Percentiles rank a stretch among this genome's conserved stretches.
Evolutionary conservation across 2,329 filamentous ascomycete species (phyloP).

Genomic region (Falciphora oryzae): DNA sequence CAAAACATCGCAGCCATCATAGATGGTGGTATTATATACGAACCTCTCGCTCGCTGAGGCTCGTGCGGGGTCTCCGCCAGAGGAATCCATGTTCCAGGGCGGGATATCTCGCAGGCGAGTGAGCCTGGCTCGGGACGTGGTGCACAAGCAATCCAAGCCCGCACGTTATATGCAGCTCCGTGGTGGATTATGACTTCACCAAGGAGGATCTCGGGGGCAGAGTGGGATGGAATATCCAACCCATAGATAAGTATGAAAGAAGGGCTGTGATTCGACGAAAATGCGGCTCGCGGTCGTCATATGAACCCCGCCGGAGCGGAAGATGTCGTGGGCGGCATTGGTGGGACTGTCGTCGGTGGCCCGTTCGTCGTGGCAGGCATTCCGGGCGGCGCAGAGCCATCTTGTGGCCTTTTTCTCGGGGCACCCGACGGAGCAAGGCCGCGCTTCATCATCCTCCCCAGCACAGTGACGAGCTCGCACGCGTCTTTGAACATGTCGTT

Average conservation of each 20-base stretch:
- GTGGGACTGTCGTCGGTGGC: too few relatives aligned
- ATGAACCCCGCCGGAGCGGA: slow-evolving; percentile 1
- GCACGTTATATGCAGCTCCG: background rate
- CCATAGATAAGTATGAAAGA: background rate
- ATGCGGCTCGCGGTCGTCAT: background rate
- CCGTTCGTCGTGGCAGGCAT: background rate
- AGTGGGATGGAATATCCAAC: background rate
- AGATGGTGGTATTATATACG: background rate
- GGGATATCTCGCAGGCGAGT: background rate
- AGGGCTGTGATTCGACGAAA: background rate
- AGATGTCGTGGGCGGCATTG: background rate
- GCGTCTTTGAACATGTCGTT: slow-evolving; percentile 94
- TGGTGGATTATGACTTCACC: background rate
- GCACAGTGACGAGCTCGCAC: slow-evolving; percentile 75
- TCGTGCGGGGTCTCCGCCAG: too few relatives aligned
- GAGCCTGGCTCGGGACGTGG: background rate
- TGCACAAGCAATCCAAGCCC: background rate
- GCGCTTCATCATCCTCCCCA: slow-evolving; percentile 85
- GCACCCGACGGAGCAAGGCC: slow-evolving; percentile 39
- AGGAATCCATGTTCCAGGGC: background rate
- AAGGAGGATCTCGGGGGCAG: background rate
- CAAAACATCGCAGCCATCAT: background rate
- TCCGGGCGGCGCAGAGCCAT: background rate
- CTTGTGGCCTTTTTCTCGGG: slow-evolving; percentile 3
- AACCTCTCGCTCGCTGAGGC: background rate